Conservation (phyloP, 176 grass and related monocot species). For the Carex parvula region DNA sequence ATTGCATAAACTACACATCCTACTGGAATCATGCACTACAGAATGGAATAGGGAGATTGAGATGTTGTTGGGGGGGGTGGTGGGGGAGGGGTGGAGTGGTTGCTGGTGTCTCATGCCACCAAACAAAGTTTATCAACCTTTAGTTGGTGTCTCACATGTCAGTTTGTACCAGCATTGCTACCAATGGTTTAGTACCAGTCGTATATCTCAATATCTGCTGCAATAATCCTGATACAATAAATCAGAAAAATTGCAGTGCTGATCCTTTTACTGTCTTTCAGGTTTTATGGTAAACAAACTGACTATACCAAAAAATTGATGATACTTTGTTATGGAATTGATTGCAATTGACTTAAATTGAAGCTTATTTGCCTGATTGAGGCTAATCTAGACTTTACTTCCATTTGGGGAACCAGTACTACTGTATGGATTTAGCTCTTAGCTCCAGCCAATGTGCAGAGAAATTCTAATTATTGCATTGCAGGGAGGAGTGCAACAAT, state of each 20-base stretch:
- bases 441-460: background rate
- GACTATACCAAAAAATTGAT: too few relatives aligned
- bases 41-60: background rate
- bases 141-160: background rate
- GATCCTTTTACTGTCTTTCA: background rate
- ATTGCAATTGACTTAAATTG: background rate
- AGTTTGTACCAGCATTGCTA: background rate
- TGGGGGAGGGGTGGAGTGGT: too few relatives aligned
- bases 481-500: slow-evolving; percentile 61
- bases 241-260: background rate
- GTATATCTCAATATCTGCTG: background rate
- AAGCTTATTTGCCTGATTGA: background rate
- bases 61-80: background rate
- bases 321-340: background rate
- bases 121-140: background rate
- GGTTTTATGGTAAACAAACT: background rate
- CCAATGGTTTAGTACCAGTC: background rate
- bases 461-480: slow-evolving; percentile 24
- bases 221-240: background rate
- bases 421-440: background rate
- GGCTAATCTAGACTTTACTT: background rate
- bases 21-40: background rate
- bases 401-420: background rate
- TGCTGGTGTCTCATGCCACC: background rate
- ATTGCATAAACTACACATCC: background rate